These are phyloP conservation scores for Fragaria ananassa DNA, from an alignment of 306 rosid genomes.

Conservation along the genomic window DNA sequence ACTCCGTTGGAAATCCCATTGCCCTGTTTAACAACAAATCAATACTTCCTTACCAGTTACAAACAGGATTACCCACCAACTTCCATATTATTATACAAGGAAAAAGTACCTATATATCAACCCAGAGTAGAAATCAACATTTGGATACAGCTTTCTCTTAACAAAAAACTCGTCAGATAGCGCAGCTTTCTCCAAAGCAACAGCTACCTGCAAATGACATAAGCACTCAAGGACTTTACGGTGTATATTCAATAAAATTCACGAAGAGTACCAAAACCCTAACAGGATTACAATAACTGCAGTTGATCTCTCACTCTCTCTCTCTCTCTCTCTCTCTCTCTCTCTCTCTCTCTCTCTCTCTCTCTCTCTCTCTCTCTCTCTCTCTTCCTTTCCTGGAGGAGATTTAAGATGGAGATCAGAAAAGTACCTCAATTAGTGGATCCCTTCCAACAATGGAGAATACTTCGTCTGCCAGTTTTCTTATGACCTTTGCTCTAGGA, in stretches of 20 bases:
- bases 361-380: too few species aligned
- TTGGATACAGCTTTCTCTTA: constrained; percentile 88
- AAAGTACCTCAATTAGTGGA: constrained; percentile 81
- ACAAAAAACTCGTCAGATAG: constrained; percentile 79
- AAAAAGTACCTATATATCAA: constrained; percentile 58
- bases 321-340: too few species aligned
- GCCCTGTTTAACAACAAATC: constrained; percentile 53
- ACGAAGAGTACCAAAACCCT: background rate
- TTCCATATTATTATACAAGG: background rate
- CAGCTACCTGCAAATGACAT: constrained; percentile 58
- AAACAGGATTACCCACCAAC: background rate
- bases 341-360: too few species aligned
- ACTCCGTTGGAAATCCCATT: constrained; percentile 87
- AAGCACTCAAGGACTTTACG: background rate
- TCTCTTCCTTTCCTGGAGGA: background rate
- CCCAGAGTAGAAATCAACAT: constrained; percentile 92
- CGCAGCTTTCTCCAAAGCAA: constrained; percentile 86
- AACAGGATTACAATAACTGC: background rate
- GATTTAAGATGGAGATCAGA: constrained; percentile 10
- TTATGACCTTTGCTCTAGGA: constrained; percentile 84
- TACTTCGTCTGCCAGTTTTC: constrained; percentile 76
- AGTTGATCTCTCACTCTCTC: background rate
- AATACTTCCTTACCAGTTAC: background rate
- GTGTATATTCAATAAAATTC: background rate
- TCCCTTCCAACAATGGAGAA: constrained; percentile 89